These are phyloP conservation scores for Talaromyces borbonicus DNA, from an alignment of 495 filamentous ascomycete species.

Conservation along the genomic window DNA sequence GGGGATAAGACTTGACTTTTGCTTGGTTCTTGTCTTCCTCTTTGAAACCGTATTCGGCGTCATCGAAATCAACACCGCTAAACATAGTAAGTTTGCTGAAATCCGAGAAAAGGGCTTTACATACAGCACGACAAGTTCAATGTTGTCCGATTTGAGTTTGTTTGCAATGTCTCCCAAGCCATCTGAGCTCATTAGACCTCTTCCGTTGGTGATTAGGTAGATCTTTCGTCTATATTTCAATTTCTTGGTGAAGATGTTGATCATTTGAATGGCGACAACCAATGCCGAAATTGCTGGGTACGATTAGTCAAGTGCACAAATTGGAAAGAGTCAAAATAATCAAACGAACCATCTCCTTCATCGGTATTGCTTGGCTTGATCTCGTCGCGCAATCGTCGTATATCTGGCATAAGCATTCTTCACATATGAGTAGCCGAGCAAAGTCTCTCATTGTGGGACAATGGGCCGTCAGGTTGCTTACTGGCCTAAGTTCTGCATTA, in stretches of 20 bases:
- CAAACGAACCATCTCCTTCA: constrained; percentile 56
- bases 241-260: constrained; percentile 68
- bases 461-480: constrained; percentile 17
- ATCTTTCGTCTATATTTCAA: constrained; percentile 83
- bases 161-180: constrained; percentile 54
- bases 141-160: constrained; percentile 63
- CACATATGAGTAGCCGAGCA: constrained; percentile 2
- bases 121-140: constrained; percentile 73
- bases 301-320: constrained; percentile 11
- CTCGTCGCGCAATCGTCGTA: constrained; percentile 50
- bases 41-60: constrained; percentile 80
- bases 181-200: constrained; percentile 54
- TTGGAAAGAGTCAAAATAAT: constrained; percentile 2
- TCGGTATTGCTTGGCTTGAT: constrained; percentile 60
- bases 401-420: constrained; percentile 58
- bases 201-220: constrained; percentile 73
- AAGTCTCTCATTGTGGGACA: no score
- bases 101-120: constrained; percentile 17
- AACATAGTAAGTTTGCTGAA: constrained; percentile 17
- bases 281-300: constrained; percentile 62
- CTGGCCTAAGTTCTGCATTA: constrained; percentile 64
- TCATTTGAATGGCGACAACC: constrained; percentile 79
- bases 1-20: constrained; percentile 44
- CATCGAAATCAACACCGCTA: constrained; percentile 92
- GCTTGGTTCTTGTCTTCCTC: constrained; percentile 73